phyloP scores from a whole-genome alignment of 805 yeast species.

The Candida ulmi region DNA sequence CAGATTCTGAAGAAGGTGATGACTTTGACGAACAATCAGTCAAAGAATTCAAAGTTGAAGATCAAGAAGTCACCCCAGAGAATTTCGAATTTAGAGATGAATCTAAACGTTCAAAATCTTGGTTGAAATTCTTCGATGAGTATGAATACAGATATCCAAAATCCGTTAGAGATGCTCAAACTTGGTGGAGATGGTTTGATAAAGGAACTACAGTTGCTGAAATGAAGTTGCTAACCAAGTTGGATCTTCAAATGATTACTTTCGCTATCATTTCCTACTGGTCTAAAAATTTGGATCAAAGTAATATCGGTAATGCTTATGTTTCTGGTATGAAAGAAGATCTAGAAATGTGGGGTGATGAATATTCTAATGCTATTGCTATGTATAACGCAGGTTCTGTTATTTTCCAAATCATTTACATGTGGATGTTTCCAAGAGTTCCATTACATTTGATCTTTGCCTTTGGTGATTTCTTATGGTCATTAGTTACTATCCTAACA shows the following conservation, averaged over 20 bases:
- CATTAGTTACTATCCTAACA: slow-evolving; percentile 53
- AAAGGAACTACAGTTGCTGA: slow-evolving; percentile 40
- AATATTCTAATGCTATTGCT: slow-evolving; percentile 53
- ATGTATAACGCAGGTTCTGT: slow-evolving; percentile 57
- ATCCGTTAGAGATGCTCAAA: slow-evolving; percentile 25
- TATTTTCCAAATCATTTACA: slow-evolving; percentile 60
- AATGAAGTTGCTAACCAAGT: slow-evolving; percentile 37
- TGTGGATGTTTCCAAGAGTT: slow-evolving; percentile 49
- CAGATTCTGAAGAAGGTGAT: neutral
- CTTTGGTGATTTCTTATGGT: slow-evolving; percentile 57
- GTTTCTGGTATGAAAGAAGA: slow-evolving; percentile 43
- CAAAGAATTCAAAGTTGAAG: neutral
- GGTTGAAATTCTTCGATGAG: slow-evolving; percentile 49
- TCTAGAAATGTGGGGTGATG: slow-evolving; percentile 45
- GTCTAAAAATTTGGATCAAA: slow-evolving; percentile 43
- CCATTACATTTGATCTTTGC: slow-evolving; percentile 48
- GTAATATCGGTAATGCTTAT: slow-evolving; percentile 38
- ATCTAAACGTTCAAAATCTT: slow-evolving; percentile 24
- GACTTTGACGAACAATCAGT: too few relatives aligned
- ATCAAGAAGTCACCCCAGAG: neutral
- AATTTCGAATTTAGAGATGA: slow-evolving; percentile 32
- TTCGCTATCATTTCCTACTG: slow-evolving; percentile 59
- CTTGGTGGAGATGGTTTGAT: slow-evolving; percentile 54
- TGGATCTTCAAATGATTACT: slow-evolving; percentile 45
- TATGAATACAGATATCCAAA: slow-evolving; percentile 50